phyloP scores from a whole-genome alignment of 2,329 filamentous ascomycete species.

The Plenodomus tracheiphilus region DNA sequence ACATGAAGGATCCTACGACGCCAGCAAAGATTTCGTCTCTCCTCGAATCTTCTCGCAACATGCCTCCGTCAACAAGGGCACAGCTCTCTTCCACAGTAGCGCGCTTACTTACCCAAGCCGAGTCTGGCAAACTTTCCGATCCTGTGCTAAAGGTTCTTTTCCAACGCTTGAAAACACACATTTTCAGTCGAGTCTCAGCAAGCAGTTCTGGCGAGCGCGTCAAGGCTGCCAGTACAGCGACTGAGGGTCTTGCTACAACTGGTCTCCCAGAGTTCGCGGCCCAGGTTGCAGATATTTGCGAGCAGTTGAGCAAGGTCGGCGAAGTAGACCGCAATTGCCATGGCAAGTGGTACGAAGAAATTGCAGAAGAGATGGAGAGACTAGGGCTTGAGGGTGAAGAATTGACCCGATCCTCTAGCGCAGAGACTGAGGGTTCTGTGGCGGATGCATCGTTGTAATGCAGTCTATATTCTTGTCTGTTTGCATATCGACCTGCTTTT shows the following conservation, averaged over 20 bases:
- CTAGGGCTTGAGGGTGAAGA: constrained; percentile 38
- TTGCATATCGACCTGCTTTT: neutral
- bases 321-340: constrained; percentile 70
- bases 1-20: constrained; percentile 57
- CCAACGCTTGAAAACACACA: constrained; percentile 67
- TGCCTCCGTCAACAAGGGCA: constrained; percentile 52
- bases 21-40: constrained; percentile 52
- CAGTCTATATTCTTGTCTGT: neutral
- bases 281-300: constrained; percentile 69
- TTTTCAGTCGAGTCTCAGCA: constrained; percentile 66
- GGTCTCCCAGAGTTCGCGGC: constrained; percentile 75
- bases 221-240: constrained; percentile 68
- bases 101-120: constrained; percentile 58
- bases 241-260: constrained; percentile 69
- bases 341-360: constrained; percentile 69
- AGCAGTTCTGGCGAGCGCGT: constrained; percentile 71
- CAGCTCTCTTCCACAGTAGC: constrained; percentile 50
- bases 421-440: constrained; percentile 18
- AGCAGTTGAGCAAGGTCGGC: constrained; percentile 67
- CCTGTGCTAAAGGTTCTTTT: constrained; percentile 70
- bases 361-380: constrained; percentile 59
- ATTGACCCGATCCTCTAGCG: constrained; percentile 27
- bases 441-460: neutral
- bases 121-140: constrained; percentile 56
- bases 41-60: constrained; percentile 54